Evolutionary conservation across 495 filamentous ascomycete genomes (phyloP).

Genomic region (Penicillium bialowiezense): DNA sequence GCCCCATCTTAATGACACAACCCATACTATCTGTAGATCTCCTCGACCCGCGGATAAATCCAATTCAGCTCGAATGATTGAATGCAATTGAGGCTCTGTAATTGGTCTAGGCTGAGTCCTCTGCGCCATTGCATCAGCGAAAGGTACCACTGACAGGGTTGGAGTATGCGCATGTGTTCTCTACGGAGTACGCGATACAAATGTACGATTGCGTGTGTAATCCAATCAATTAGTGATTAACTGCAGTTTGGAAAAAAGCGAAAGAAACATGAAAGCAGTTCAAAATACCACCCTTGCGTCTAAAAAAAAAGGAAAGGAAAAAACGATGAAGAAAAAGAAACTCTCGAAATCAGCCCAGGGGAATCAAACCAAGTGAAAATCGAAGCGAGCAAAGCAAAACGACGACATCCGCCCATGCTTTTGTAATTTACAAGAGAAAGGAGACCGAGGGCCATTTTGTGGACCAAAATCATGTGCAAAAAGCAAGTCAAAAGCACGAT

Average conservation of each 20-base stretch:
- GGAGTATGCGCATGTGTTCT: too few species aligned
- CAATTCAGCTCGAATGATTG: neutral
- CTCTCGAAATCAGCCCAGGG: slow-evolving; percentile 16
- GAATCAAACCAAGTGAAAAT: slow-evolving; percentile 20
- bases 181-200: too few species aligned
- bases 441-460: neutral
- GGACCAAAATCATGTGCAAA: slow-evolving; percentile 9
- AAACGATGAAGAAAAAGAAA: neutral
- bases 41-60: neutral
- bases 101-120: neutral
- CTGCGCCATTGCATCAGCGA: slow-evolving; percentile 17
- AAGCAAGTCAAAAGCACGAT: slow-evolving; percentile 8
- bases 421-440: slow-evolving; percentile 43
- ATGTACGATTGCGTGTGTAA: neutral
- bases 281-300: slow-evolving; percentile 24
- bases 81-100: neutral
- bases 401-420: slow-evolving; percentile 40
- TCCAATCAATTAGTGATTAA: slow-evolving; percentile 19
- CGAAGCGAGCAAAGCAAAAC: slow-evolving; percentile 22
- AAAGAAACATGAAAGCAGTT: slow-evolving; percentile 2
- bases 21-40: neutral
- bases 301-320: slow-evolving; percentile 11
- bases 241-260: slow-evolving; percentile 13
- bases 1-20: slow-evolving; percentile 5
- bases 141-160: neutral